These are phyloP conservation scores for Saccharomycopsis babjevae DNA, from an alignment of 805 yeast species.

Conservation along the genomic window DNA sequence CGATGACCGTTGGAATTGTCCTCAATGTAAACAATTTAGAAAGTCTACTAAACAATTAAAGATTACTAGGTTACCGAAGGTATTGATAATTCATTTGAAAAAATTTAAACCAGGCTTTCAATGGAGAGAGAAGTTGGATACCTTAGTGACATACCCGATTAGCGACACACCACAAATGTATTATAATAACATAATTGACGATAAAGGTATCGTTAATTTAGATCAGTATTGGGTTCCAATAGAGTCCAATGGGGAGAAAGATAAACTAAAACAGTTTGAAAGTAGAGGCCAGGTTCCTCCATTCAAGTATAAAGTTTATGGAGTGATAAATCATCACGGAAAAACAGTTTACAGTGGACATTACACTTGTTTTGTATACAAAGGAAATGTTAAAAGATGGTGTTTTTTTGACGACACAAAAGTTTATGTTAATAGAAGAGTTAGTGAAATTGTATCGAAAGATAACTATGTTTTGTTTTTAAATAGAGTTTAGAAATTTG, in stretches of 20 bases:
- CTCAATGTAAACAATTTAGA: slow-evolving; percentile 55
- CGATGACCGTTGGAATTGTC: slow-evolving; percentile 79
- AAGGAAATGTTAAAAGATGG: slow-evolving; percentile 56
- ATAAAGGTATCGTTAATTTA: slow-evolving; percentile 32
- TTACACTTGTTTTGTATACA: slow-evolving; percentile 72
- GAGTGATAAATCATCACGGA: slow-evolving; percentile 80
- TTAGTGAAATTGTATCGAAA: slow-evolving; percentile 47
- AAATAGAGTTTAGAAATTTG: slow-evolving; percentile 28
- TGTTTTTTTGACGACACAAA: slow-evolving; percentile 73
- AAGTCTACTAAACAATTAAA: slow-evolving; percentile 58
- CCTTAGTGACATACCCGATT: slow-evolving; percentile 59
- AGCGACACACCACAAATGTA: slow-evolving; percentile 25
- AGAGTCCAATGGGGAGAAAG: slow-evolving; percentile 32
- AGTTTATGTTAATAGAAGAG: slow-evolving; percentile 42
- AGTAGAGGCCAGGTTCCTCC: slow-evolving; percentile 77
- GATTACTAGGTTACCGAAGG: slow-evolving; percentile 69
- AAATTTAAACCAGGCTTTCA: slow-evolving; percentile 49
- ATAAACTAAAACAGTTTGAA: slow-evolving; percentile 37
- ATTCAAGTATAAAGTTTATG: slow-evolving; percentile 64
- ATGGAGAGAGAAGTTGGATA: slow-evolving; percentile 47
- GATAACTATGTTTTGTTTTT: slow-evolving; percentile 83
- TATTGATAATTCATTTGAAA: slow-evolving; percentile 76
- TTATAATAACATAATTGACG: neutral
- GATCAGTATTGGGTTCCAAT: slow-evolving; percentile 62
- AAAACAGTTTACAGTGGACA: slow-evolving; percentile 70